Base-by-base conservation (phyloP, 2,329 filamentous ascomycete species). In the Beauveria bassiana region DNA sequence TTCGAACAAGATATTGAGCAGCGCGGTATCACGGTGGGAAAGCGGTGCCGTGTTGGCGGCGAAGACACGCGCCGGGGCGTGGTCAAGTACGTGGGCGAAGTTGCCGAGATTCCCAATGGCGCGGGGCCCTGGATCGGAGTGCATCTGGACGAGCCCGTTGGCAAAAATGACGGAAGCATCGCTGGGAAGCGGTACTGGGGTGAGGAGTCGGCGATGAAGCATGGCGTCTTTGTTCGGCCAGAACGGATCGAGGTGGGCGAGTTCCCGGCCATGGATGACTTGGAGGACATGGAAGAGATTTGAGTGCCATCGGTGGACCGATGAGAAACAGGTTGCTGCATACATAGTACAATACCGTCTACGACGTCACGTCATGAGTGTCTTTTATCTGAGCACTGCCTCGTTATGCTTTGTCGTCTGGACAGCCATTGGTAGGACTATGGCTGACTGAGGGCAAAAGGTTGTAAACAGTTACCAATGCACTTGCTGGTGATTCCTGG, bases 121-220 rank as follows among this genome's bases (percentile, higher is more conserved):
- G 75, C 76, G 52, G 85, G 86, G 3, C 75, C 81, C 40, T 95
- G 90, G 90, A 79, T 93, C 22, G 90, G 89, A 46, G 78, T 95
- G 58, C 80, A 81, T 66, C 81, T 93, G 59, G 90, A 93, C 71
- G 90, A 93, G 74, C 89, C 90, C 1, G 87, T 88, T 49, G 90
- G 89, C 61, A 91, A 90, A 78, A 95, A 93, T 70, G 89, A 93
- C 72, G 90, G 91, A 63, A 87, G 85, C 67, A 84, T 92, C 66
- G 82, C 81, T 9, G 78, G 77, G 8, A 85, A 78, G 65, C 79
- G 86, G 65, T 93, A 93, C 75, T 95, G 91, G 81, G 84, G 83
- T 45, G 73, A 81, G 61, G 78, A 83, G 56, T 86, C 86, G 59
- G 72, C 77, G 64, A 76, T 85, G 63, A 93, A 91, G 72, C 85